Evolutionary conservation across 1,139 yeast genomes (phyloP), one percentile per base, ranked within the genome.

Genomic region (Barnettozyma hawaiiensis): DNA sequence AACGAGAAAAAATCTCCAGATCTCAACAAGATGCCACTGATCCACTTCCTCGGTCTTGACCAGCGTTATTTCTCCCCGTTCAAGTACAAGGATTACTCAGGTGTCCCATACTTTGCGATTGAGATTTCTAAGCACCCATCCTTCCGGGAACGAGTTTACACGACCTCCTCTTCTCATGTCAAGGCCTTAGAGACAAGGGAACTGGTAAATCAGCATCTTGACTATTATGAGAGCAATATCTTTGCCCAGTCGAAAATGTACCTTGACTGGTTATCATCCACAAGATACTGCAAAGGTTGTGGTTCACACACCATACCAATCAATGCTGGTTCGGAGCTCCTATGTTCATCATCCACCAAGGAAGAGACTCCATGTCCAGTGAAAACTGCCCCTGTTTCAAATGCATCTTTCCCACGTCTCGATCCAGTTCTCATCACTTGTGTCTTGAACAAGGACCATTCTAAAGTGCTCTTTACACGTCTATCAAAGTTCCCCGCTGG

Each of bases 391-490:
- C 54, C 65, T 2, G 84, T 80, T 4, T 71, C 78, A 18, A 72
- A 73, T 48, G 61, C 64, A 2, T 77, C 87, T 26, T 90, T 86
- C 67, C 98, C 98, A 10, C 70, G 98, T 43, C 81, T 96, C 1
- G 98, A 90, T 57, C 83, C 94, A 7, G 94, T 86, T 5, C 74
- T 86, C 33, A 92, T 90, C 48, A 79, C 86, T n/a, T 94, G 95
- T 7, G 78, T 89, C 16, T 70, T 87, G 35, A 82, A 84, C 56
- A 54, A 67, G 21, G 78, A 76, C 28, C 75, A 79, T 23, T 66
- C 78, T 42, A 78, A 81, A 59, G 70, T 87, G 14, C 71, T 92
- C 35, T 69, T 90, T 22, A 95, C 95, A 4, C 71, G 85, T 46
- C 73, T 76, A 46, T 75, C 73, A 47, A 68, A 92, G 43, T 69